These are phyloP conservation scores for Nitzschia sp. DNA, from an alignment of 108 stramenopile genomes.

Conservation along the genomic window DNA sequence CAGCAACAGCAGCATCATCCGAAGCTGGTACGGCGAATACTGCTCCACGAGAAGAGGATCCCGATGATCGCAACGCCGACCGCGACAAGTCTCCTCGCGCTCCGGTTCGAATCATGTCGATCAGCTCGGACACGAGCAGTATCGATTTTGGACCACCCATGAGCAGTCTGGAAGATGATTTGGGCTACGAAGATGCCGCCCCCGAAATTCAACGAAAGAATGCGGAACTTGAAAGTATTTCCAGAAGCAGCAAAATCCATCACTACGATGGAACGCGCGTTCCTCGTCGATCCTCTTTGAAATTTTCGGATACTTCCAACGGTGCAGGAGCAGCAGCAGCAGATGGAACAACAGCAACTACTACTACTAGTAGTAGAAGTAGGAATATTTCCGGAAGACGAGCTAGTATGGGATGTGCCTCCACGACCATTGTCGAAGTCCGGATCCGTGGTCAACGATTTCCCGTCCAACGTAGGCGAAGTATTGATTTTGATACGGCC, in stretches of 20 bases:
- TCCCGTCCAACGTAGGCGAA: slow-evolving; percentile 23
- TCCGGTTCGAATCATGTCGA: background rate
- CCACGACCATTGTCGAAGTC: slow-evolving; percentile 1
- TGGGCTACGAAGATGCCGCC: slow-evolving; percentile 8
- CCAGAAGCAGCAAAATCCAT: background rate
- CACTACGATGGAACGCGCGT: slow-evolving; percentile 12
- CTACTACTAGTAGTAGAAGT: no score
- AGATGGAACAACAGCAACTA: background rate
- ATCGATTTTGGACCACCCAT: background rate
- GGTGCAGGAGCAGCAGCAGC: no score
- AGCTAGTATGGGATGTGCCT: slow-evolving; percentile 2
- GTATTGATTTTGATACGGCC: slow-evolving; percentile 19
- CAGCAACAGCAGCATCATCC: background rate
- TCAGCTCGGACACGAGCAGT: background rate
- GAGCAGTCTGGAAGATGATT: background rate
- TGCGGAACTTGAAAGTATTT: background rate
- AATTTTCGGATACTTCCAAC: no score
- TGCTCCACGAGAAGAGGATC: no score
- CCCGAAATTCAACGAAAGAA: background rate
- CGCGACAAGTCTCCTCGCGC: background rate
- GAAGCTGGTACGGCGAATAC: background rate
- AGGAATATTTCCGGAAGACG: no score
- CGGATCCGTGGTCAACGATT: slow-evolving; percentile 14
- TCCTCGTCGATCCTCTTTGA: slow-evolving; percentile 32
- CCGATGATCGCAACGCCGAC: no score